Evolutionary conservation across 1,284 basidiomycete genomes (phyloP), one percentile per base, ranked within the genome.

Genomic region (Rhodotorula sp.): DNA sequence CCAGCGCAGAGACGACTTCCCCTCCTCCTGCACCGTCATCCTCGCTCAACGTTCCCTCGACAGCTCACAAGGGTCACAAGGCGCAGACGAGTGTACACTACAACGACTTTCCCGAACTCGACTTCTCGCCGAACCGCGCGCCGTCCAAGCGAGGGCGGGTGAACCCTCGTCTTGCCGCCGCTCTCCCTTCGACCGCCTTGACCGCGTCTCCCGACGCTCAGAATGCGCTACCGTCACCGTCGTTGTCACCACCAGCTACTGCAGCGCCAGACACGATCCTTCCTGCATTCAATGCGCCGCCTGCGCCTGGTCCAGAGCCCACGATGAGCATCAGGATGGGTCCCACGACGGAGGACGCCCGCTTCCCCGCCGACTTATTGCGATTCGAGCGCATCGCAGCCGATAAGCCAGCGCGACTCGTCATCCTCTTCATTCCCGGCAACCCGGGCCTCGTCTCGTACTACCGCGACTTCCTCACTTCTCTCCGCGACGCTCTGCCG

Each of bases 391-490:
- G 54, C 32, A 29, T 62, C 29, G 56, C 2, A 47, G 44, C 11
- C 49, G 47, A 39, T 55, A 27, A 49, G 11, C 27, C 61, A 62
- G 44, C 39, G 39, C 39, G 39, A 13, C 69, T 68, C 61, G 44
- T 71, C 51, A 10, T 75, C 36, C 34, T 75, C 32, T 69, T 73
- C 62, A 36, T 73, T 10, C 68, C 68, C 17, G 74, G 73, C 39
- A 75, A 75, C 36, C 73, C 74, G 0, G 74, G 74, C n/a, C 65
- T 75, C 15, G 60, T 66, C 6, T 6, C 11, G 2, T 75, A 73
- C 59, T 75, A 75, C 60, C 48, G 51, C 34, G 17, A 52, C 6
- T 75, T 71, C 55, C 64, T 75, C 20, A 19, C 54, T 22, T 39
- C 51, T 0, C 20, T 74, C 1, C 64, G 62, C 15, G 22, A 27